Conservation (phyloP, 2,329 filamentous ascomycete species). For the Aspergillus fumigatus region DNA sequence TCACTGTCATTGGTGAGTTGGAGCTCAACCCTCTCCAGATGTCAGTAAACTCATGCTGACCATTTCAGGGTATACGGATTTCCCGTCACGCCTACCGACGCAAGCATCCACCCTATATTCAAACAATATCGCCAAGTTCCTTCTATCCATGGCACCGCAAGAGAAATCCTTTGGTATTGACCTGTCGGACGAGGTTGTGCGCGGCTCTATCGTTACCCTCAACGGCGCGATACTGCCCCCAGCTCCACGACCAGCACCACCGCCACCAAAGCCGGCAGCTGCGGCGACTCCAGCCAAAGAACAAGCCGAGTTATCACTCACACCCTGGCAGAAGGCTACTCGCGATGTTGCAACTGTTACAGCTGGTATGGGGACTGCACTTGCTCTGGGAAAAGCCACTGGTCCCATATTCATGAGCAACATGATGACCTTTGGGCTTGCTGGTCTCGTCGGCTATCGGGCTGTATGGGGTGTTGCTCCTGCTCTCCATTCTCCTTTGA, state of each 20-base stretch:
- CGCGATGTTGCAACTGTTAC: constrained; percentile 72
- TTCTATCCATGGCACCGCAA: constrained; percentile 74
- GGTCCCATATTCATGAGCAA: constrained; percentile 84
- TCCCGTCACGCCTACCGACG: constrained; percentile 79
- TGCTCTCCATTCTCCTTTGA: constrained; percentile 79
- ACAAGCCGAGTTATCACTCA: constrained; percentile 61
- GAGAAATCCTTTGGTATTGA: constrained; percentile 78
- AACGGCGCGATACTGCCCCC: constrained; percentile 72
- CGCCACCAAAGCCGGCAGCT: constrained; percentile 50
- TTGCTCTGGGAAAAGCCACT: constrained; percentile 75
- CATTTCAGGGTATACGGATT: constrained; percentile 68
- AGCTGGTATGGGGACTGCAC: constrained; percentile 68
- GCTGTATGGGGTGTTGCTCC: constrained; percentile 84
- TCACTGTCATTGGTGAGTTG: constrained; percentile 71
- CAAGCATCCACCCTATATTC: constrained; percentile 88
- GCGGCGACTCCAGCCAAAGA: constrained; percentile 47
- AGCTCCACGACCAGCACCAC: constrained; percentile 63
- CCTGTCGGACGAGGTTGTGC: constrained; percentile 76
- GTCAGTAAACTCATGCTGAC: background rate
- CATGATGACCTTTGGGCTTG: constrained; percentile 76
- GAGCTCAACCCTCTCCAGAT: background rate
- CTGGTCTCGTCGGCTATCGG: constrained; percentile 80
- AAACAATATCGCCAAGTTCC: constrained; percentile 87
- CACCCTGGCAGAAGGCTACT: constrained; percentile 75
- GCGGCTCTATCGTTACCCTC: constrained; percentile 76